Conservation (phyloP, 805 yeast species). For the Ogataea nonfermentans region DNA sequence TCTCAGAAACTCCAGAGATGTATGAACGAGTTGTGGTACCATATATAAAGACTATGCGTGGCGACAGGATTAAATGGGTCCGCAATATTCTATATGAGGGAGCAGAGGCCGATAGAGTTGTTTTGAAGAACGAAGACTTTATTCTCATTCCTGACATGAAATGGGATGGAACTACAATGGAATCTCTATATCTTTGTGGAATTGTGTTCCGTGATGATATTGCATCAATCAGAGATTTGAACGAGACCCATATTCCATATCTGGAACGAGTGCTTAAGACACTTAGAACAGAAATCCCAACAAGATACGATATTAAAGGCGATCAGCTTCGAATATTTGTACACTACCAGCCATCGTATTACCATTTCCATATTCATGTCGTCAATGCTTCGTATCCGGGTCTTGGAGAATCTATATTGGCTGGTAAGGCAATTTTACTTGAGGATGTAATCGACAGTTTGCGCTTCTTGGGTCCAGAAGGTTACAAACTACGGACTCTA, state of each 20-base stretch:
- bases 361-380: slow-evolving; percentile 91
- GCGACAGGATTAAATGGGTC: slow-evolving; percentile 86
- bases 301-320: slow-evolving; percentile 43
- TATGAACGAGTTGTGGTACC: slow-evolving; percentile 66
- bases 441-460: slow-evolving; percentile 81
- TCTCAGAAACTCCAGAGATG: slow-evolving; percentile 78
- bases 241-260: slow-evolving; percentile 54
- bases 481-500: slow-evolving; percentile 56
- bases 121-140: slow-evolving; percentile 65
- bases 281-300: slow-evolving; percentile 47
- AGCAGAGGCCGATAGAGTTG: slow-evolving; percentile 80
- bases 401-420: slow-evolving; percentile 60
- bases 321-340: slow-evolving; percentile 74
- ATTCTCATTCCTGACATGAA: slow-evolving; percentile 91
- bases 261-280: slow-evolving; percentile 46
- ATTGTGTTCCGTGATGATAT: slow-evolving; percentile 71
- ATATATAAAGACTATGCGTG: slow-evolving; percentile 71
- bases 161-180: slow-evolving; percentile 80
- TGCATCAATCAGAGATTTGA: slow-evolving; percentile 73
- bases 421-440: slow-evolving; percentile 78
- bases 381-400: slow-evolving; percentile 73
- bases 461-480: slow-evolving; percentile 49
- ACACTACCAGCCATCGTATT: slow-evolving; percentile 95
- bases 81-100: slow-evolving; percentile 76
- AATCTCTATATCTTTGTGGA: slow-evolving; percentile 72